Percentiles rank a stretch among this genome's conserved stretches.
These are phyloP conservation scores for Leccinum subgranulosum DNA, from an alignment of 768 basidiomycete genomes.

Conservation along the genomic window DNA sequence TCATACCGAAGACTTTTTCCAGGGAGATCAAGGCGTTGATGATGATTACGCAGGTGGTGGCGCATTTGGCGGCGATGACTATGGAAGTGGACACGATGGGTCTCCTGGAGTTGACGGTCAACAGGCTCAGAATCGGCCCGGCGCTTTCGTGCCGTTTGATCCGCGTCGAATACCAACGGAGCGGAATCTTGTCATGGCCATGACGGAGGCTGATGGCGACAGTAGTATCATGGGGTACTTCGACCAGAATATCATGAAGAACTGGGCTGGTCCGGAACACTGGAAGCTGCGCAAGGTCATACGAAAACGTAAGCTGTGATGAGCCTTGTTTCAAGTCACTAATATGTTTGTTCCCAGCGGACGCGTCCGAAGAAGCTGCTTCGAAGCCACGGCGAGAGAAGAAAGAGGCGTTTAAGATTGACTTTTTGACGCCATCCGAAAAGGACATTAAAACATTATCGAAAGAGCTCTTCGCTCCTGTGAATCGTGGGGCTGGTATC, in stretches of 20 bases:
- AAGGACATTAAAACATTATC: slow-evolving; percentile 58
- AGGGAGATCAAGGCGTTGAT: slow-evolving; percentile 53
- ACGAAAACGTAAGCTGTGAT: slow-evolving; percentile 57
- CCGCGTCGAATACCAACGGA: slow-evolving; percentile 74
- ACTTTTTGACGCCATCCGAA: slow-evolving; percentile 62
- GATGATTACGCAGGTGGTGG: slow-evolving; percentile 43
- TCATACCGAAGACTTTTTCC: slow-evolving; percentile 64
- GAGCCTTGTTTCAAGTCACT: not conserved
- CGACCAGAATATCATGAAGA: slow-evolving; percentile 81
- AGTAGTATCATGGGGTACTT: slow-evolving; percentile 80
- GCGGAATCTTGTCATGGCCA: slow-evolving; percentile 81
- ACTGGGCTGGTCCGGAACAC: slow-evolving; percentile 99
- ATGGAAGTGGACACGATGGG: slow-evolving; percentile 36
- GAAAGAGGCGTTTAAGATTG: slow-evolving; percentile 82
- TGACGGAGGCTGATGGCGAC: slow-evolving; percentile 65
- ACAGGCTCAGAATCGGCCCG: slow-evolving; percentile 39
- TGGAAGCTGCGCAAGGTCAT: slow-evolving; percentile 91
- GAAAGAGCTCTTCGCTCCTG: slow-evolving; percentile 77
- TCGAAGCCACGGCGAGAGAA: slow-evolving; percentile 58
- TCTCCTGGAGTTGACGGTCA: slow-evolving; percentile 45
- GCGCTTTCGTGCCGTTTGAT: slow-evolving; percentile 75
- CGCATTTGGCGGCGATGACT: slow-evolving; percentile 43
- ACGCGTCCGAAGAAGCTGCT: slow-evolving; percentile 49
- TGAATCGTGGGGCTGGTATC: slow-evolving; percentile 65
- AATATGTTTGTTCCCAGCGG: slow-evolving; percentile 32